Base-by-base conservation (phyloP, 805 yeast species). In the Kodamaea restingae region DNA sequence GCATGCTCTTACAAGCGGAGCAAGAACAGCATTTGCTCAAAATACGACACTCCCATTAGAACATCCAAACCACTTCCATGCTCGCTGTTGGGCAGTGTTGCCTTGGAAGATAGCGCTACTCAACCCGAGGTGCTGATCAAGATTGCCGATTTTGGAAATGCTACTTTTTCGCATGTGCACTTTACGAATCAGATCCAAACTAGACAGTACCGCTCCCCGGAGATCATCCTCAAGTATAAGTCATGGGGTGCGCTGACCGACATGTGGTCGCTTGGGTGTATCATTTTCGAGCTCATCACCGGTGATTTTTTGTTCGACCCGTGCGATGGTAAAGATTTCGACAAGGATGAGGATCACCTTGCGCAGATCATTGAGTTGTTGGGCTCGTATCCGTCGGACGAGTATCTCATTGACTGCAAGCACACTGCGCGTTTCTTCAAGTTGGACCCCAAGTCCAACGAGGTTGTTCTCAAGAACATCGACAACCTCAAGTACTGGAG, bases 91-190 rank as follows among this genome's bases (percentile, higher is more conserved):
- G 34, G 38, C n/a, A 38, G 32, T 26, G 41, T 46, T 9, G 26
- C 38, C 25, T 39, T 46, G 10, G 39, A 32, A 15, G 24, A 34
- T 18, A 29, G 15, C 7, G 41, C 30, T 29, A 25, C 15, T 14
- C 15, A 21, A 3, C 36, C 41, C 17, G 40, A 28, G 10, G 35
- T 40, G 15, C 38, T 42, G 37, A 54, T 91, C 29, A 91, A 91
- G 59, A 82, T 93, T 46, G 98, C 96, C 2, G 98, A 91, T 60
- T 70, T 88, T 42, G 97, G 97, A 27, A 88, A 90, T 56, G 95
- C 95, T 1, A 87, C 96, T 48, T 86, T 87, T 80, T 70, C 75
- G 4, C 74, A 78, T 54, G 76, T 76, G 36, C 96, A 88, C 57
- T 87, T 84, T 61, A 85, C 96, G 4, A 79, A 87, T 58, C 90